Conservation (phyloP, 169 alveolate species). For the Plasmodium yoelii region DNA sequence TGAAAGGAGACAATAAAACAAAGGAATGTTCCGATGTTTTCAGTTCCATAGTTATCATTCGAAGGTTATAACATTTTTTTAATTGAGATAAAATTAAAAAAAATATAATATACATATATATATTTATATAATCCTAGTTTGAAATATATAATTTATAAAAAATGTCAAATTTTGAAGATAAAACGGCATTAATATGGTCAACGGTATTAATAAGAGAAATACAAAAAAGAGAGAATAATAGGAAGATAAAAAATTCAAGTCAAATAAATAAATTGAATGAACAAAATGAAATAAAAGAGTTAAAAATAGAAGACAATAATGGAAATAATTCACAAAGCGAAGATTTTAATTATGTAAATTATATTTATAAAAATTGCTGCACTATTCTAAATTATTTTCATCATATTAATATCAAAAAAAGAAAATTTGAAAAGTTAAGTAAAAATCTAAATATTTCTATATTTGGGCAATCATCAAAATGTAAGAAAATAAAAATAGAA, state of each 20-base stretch:
- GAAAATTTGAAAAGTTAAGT: background rate
- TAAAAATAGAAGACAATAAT: slow-evolving; percentile 1
- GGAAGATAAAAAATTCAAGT: background rate
- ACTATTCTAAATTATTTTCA: slow-evolving; percentile 16
- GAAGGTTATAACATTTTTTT: no score
- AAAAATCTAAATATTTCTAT: background rate
- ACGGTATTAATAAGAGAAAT: slow-evolving; percentile 25
- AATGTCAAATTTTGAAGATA: slow-evolving; percentile 12
- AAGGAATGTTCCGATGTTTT: no score
- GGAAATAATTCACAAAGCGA: background rate
- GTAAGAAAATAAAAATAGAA: background rate
- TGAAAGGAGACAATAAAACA: no score
- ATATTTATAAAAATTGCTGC: slow-evolving; percentile 48
- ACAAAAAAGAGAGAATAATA: slow-evolving; percentile 9
- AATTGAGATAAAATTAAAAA: no score
- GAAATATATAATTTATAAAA: background rate
- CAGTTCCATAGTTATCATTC: no score
- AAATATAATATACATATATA: background rate
- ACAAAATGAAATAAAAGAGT: slow-evolving; percentile 5
- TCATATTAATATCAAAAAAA: slow-evolving; percentile 8
- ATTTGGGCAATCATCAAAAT: background rate
- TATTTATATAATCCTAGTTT: background rate
- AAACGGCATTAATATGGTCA: slow-evolving; percentile 2
- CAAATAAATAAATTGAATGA: background rate
- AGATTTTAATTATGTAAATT: slow-evolving; percentile 19